phyloP scores from a whole-genome alignment of 2,329 filamentous ascomycete genomes.

The Rachicladosporium sp. region DNA sequence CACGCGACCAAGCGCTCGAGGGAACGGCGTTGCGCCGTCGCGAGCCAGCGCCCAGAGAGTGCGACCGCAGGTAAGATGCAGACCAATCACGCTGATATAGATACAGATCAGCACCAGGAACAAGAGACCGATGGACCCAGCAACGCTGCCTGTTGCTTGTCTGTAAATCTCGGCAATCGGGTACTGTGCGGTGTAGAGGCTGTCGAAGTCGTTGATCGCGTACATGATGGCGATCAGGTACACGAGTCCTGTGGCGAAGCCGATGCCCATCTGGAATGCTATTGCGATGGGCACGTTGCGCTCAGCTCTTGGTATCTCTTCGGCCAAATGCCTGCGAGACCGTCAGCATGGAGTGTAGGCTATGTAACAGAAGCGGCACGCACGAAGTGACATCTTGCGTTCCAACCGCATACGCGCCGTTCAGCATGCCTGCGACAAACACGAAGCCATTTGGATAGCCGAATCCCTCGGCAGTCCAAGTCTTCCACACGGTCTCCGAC shows the following conservation, averaged over 20 bases:
- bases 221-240: constrained; percentile 42
- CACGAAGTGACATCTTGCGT: background rate
- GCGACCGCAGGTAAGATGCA: no score
- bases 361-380: background rate
- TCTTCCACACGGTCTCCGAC: no score
- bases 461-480: no score
- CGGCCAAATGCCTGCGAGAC: background rate
- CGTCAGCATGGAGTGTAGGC: background rate
- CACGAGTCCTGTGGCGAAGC: constrained; percentile 33
- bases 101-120: no score
- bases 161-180: no score
- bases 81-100: no score
- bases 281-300: constrained; percentile 39
- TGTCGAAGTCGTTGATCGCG: constrained; percentile 33
- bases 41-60: no score
- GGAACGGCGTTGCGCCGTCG: no score
- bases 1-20: no score
- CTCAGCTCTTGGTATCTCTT: background rate
- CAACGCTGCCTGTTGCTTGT: no score
- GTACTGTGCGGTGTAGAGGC: constrained; percentile 18
- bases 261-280: constrained; percentile 35
- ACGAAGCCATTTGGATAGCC: no score
- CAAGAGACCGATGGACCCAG: no score
- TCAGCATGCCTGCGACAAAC: constrained; percentile 21
- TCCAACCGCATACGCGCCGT: constrained; percentile 15